Base-by-base conservation (phyloP, 2,329 filamentous ascomycete genomes). In the Verticillium albo-atrum region DNA sequence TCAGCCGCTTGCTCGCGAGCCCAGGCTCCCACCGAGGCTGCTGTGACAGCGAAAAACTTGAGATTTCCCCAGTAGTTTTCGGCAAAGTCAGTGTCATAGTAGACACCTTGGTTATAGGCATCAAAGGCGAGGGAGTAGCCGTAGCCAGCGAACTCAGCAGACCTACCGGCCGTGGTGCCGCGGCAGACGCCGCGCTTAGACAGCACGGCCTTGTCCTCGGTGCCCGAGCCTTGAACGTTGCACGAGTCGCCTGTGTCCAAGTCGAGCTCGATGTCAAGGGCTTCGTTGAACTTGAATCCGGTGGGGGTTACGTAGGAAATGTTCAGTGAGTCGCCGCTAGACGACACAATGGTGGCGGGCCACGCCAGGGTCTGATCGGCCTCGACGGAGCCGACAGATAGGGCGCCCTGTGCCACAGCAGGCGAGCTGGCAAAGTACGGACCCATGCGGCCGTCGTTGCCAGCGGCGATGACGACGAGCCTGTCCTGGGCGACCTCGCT, bases 31-130 rank as follows among this genome's bases (percentile, higher is more conserved):
- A 64, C 64, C 1, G 58, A 60, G 0, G 64, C 52, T 10, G 56
- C 37, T 0, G 63, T 64, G 5, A 63, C 37, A 6, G 58, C 64
- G 35, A 62, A 60, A n/a, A 66, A 32, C 27, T n/a, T 58, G 15
- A 51, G 54, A 12, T 26, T 20, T 20, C 32, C 42, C 17, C 23
- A 52, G 6, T 27, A 56, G 42, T 57, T 50, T 6, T 30, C 56
- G 5, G 17, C 56, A 34, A 55, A 23, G n/a, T 55, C 54, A 14
- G 23, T 51, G 30, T 58, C 56, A 57, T 66, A 66, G 20, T 57
- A 62, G n/a, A 63, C 63, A 17, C 63, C 64, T 23, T 66, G 64
- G 55, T 65, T 62, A 57, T 64, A 66, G 1, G 62, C 58, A 57
- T 65, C 64, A 17, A 61, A 66, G 26, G 58, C 51, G 34, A 66